These are phyloP conservation scores for Sugiyamaella mastotermitis DNA, from an alignment of 805 yeast genomes.

Conservation along the genomic window DNA sequence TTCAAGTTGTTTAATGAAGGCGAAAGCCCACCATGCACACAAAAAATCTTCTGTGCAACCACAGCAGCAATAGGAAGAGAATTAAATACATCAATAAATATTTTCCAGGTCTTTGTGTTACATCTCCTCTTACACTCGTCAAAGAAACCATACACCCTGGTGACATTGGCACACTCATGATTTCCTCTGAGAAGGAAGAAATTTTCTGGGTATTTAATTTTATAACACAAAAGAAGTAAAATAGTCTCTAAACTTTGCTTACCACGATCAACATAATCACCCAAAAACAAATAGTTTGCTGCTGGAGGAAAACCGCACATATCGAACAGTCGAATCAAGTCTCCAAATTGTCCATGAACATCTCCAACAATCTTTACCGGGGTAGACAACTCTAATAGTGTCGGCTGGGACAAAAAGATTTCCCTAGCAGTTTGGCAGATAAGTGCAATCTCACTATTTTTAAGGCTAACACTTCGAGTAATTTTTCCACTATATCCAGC, in stretches of 20 bases:
- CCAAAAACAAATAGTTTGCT: slow-evolving; percentile 84
- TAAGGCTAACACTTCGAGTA: slow-evolving; percentile 81
- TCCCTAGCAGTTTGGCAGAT: slow-evolving; percentile 87
- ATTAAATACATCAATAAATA: slow-evolving; percentile 90
- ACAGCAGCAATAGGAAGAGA: slow-evolving; percentile 93
- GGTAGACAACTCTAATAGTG: slow-evolving; percentile 77
- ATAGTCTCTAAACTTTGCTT: slow-evolving; percentile 94
- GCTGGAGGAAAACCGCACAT: slow-evolving; percentile 97
- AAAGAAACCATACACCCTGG: slow-evolving; percentile 94
- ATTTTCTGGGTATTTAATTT: slow-evolving; percentile 94
- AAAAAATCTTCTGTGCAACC: slow-evolving; percentile 90
- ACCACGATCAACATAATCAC: slow-evolving; percentile 97
- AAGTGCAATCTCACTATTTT: slow-evolving; percentile 80
- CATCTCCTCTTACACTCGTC: slow-evolving; percentile 97
- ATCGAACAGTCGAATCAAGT: slow-evolving; percentile 82
- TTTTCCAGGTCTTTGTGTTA: slow-evolving; percentile 88
- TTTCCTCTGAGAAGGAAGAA: slow-evolving; percentile 90
- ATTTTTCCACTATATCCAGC: slow-evolving; percentile 96
- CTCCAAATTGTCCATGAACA: slow-evolving; percentile 95
- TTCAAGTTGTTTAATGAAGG: slow-evolving; percentile 70
- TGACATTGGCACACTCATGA: slow-evolving; percentile 96
- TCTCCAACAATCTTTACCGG: slow-evolving; percentile 89
- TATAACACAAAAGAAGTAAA: slow-evolving; percentile 78
- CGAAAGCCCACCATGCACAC: slow-evolving; percentile 80
- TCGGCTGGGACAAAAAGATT: slow-evolving; percentile 83